Evolutionary conservation across 1,284 basidiomycete species (phyloP), one percentile per base, ranked within the genome.

Genomic region (Bjerkandera adusta): DNA sequence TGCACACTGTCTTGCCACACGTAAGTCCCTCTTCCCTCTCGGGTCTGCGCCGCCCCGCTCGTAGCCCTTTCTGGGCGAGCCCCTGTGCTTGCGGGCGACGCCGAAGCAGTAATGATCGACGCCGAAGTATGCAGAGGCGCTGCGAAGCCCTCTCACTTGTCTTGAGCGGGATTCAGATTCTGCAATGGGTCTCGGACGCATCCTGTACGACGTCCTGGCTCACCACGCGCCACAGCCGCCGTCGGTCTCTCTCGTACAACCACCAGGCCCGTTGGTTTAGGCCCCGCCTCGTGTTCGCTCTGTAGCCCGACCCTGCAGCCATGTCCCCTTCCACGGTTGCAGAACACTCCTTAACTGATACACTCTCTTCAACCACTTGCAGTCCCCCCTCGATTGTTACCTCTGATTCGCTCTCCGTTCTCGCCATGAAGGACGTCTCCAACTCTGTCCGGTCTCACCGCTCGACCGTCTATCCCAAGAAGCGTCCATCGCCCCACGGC

Each of bases 401-500:
- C 53, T 65, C 69, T 59, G 67, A 67, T 57, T 62, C 70, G 54
- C 66, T 70, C 57, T 57, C 58, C 55, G 49, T 59, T 50, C 44
- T 56, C 46, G 34, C 57, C 65, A 89, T 90, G 88, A 90, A 90
- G 72, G 88, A 90, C 70, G 69, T 76, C 51, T 76, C 83, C 29
- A 68, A 77, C 59, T 73, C 79, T 26, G 75, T 71, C 62, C 78
- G 76, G 59, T 70, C 73, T 54, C 71, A 80, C 52, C 81, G 85
- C 64, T 78, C 73, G 51, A 67, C 76, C 45, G 72, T 81, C 52
- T 90, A 89, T 57, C 83, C 85, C 43, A 88, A 82, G 81, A 90
- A 85, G 66, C 85, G 85, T 49, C 87, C 87, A 16, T 89, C 87
- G 24, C 88, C 86, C 24, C 69, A 84, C 67, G 87, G 87, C 60